These are phyloP conservation scores for Podospora australis DNA, from an alignment of 495 filamentous ascomycete species.

Conservation along the genomic window DNA sequence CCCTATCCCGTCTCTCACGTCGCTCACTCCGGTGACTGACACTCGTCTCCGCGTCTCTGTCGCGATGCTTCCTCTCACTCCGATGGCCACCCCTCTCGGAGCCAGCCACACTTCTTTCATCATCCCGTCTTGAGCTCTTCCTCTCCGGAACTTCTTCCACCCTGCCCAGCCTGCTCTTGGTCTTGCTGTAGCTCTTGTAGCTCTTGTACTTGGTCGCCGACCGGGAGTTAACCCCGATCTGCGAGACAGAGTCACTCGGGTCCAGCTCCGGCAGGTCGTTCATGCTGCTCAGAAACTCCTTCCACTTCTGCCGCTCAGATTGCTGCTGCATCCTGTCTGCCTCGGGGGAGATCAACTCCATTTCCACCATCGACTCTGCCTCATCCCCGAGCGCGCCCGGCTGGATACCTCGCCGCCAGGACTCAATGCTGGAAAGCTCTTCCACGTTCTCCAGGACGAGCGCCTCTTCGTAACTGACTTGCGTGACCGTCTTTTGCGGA, in stretches of 20 bases:
- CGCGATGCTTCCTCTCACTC: background rate
- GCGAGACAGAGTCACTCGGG: conserved; percentile 25
- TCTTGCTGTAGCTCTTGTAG: conserved; percentile 17
- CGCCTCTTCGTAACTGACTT: conserved; percentile 39
- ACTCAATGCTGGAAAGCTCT: conserved; percentile 63
- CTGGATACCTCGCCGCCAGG: conserved; percentile 74
- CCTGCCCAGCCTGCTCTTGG: conserved; percentile 23
- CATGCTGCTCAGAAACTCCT: background rate
- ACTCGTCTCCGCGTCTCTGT: background rate
- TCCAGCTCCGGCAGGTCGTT: conserved; percentile 16
- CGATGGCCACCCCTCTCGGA: conserved; percentile 13
- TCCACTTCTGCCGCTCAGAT: conserved; percentile 21
- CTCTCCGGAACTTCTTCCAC: conserved; percentile 20
- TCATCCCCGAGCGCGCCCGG: conserved; percentile 43
- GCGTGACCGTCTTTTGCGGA: background rate
- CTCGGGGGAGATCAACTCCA: conserved; percentile 77
- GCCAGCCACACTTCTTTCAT: background rate
- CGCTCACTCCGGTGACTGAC: background rate
- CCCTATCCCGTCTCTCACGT: conserved; percentile 17
- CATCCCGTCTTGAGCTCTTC: conserved; percentile 10
- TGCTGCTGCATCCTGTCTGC: conserved; percentile 54
- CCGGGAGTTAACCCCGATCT: conserved; percentile 9
- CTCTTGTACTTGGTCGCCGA: conserved; percentile 11
- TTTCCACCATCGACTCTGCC: conserved; percentile 59
- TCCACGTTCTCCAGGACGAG: conserved; percentile 38